Evolutionary conservation across 1,139 yeast genomes (phyloP).

Genomic region (Pichia sp.): DNA sequence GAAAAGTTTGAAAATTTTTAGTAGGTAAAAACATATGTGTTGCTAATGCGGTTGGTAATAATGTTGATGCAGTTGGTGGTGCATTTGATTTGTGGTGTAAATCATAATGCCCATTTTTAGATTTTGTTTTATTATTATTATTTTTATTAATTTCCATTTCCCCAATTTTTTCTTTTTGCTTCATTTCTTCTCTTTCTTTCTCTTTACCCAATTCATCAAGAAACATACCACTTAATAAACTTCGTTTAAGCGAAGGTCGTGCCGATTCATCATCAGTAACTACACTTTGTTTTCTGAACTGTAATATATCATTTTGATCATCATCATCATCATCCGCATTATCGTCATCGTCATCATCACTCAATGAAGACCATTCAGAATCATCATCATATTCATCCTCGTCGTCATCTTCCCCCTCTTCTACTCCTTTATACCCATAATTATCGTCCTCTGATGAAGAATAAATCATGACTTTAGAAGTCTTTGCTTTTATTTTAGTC

Average conservation of each 20-base stretch:
- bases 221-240: slow-evolving; percentile 69
- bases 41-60: slow-evolving; percentile 46
- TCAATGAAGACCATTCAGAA: slow-evolving; percentile 34
- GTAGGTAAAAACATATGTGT: slow-evolving; percentile 52
- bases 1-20: slow-evolving; percentile 19
- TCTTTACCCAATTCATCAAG: slow-evolving; percentile 39
- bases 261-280: slow-evolving; percentile 19
- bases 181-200: slow-evolving; percentile 22
- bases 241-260: slow-evolving; percentile 42
- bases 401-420: slow-evolving; percentile 17
- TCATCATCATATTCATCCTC: slow-evolving; percentile 33
- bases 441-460: slow-evolving; percentile 2
- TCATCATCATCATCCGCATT: slow-evolving; percentile 22
- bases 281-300: slow-evolving; percentile 23
- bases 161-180: slow-evolving; percentile 1
- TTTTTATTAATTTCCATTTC: slow-evolving; percentile 6
- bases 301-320: slow-evolving; percentile 30
- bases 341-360: slow-evolving; percentile 13
- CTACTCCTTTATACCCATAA: background rate
- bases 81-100: slow-evolving; percentile 41
- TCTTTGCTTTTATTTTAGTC: background rate
- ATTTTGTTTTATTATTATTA: background rate
- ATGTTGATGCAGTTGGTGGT: slow-evolving; percentile 45
- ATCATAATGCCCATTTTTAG: slow-evolving; percentile 21
- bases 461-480: background rate